phyloP scores from a whole-genome alignment of 2,329 filamentous ascomycete genomes.

The Penicillium hordei region DNA sequence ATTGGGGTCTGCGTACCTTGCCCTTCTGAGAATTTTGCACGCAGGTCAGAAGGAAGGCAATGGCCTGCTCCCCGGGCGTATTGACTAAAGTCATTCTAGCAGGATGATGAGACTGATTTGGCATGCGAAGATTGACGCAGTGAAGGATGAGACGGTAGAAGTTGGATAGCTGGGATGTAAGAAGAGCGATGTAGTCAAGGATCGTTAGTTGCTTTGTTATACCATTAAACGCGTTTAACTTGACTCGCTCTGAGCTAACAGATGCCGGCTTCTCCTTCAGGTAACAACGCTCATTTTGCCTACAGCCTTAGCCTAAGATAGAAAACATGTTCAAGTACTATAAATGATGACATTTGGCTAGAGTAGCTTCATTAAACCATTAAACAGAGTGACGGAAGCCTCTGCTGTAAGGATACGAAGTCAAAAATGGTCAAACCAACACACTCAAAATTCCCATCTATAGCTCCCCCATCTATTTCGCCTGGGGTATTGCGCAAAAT shows the following conservation, averaged over 20 bases:
- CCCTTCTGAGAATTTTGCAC: not conserved
- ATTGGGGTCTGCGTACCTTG: not conserved
- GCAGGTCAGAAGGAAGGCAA: not conserved
- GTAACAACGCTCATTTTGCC: not conserved
- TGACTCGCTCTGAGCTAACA: not conserved
- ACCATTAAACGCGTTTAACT: not conserved
- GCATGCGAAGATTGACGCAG: no score
- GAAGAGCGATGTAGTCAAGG: not conserved
- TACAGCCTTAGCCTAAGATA: no score
- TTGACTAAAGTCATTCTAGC: not conserved
- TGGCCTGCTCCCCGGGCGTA: not conserved
- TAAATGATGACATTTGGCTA: not conserved
- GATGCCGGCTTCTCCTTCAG: no score
- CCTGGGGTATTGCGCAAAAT: not conserved
- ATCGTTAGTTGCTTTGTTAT: not conserved
- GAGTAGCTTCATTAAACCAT: not conserved
- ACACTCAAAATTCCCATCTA: not conserved
- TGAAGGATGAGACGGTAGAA: not conserved
- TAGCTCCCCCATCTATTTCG: not conserved
- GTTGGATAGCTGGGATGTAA: not conserved
- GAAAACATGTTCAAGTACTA: not conserved
- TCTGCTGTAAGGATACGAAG: not conserved
- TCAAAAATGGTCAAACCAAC: not conserved
- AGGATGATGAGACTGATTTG: not conserved
- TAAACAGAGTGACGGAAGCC: not conserved